Evolutionary conservation across 805 yeast genomes (phyloP).

Genomic region (Candida odintsovae): DNA sequence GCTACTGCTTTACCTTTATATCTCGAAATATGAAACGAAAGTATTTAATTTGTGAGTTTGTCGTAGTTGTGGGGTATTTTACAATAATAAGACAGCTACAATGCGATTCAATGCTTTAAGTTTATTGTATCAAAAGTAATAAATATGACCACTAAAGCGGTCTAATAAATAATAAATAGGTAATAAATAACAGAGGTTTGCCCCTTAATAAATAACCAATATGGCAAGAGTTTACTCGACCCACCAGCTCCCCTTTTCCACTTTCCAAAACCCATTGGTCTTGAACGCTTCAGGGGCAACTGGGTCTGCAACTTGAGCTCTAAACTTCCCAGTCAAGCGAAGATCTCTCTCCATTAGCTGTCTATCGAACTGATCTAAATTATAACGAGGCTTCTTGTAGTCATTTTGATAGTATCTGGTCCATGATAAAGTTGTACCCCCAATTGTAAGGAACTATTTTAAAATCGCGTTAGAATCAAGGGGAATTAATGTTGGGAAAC

Average conservation of each 20-base stretch:
- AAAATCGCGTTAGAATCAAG: neutral
- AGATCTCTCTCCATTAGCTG: constrained; percentile 62
- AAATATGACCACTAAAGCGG: constrained; percentile 3
- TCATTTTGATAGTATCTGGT: constrained; percentile 40
- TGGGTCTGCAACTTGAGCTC: constrained; percentile 64
- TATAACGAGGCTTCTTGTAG: constrained; percentile 47
- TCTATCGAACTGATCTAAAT: constrained; percentile 49
- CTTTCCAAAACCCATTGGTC: constrained; percentile 46
- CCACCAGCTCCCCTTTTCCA: constrained; percentile 25
- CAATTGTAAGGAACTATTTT: constrained; percentile 39
- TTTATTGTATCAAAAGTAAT: neutral
- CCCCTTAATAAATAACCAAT: neutral
- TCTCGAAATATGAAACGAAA: neutral
- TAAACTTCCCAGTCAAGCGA: constrained; percentile 65
- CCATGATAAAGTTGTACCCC: constrained; percentile 45
- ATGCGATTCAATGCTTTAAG: too few relatives aligned
- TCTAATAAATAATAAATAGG: constrained; percentile 7
- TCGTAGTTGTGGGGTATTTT: neutral
- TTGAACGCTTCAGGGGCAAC: constrained; percentile 75
- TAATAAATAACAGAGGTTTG: neutral
- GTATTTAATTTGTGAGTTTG: neutral
- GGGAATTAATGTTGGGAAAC: too few relatives aligned
- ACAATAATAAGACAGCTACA: too few relatives aligned
- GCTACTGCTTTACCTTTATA: neutral
- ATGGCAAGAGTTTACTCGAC: neutral